Evolutionary conservation across 257 asterid species (phyloP).

Genomic region (Primulina huaijiensis): DNA sequence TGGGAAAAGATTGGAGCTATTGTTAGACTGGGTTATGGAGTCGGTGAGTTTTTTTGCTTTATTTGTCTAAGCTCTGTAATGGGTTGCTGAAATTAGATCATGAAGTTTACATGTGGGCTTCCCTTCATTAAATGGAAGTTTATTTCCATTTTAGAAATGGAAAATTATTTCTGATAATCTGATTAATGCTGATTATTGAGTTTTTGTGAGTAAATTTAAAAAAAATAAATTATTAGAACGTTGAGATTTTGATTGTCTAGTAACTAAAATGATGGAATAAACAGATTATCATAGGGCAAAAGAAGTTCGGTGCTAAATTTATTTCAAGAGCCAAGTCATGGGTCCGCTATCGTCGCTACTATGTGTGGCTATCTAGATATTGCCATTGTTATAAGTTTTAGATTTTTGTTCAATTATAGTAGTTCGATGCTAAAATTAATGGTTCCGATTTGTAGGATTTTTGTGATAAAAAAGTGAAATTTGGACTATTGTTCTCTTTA

Average conservation of each 20-base stretch:
- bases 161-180: not conserved
- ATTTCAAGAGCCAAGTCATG: not conserved
- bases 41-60: slow-evolving; percentile 44
- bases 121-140: not conserved
- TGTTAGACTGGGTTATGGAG: slow-evolving; percentile 89
- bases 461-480: no score
- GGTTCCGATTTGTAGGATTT: no score
- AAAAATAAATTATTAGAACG: not conserved
- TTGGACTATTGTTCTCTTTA: no score
- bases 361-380: not conserved
- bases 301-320: not conserved
- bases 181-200: no score
- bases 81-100: not conserved
- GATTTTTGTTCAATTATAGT: not conserved
- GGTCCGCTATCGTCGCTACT: not conserved
- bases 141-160: not conserved
- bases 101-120: not conserved
- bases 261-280: not conserved
- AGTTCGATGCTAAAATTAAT: no score
- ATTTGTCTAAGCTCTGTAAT: not conserved
- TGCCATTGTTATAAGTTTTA: not conserved
- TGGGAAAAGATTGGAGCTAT: slow-evolving; percentile 96
- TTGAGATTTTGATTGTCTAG: not conserved
- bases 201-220: no score
- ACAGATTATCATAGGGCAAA: no score